These are phyloP conservation scores for Globisporangium okanoganense DNA, from an alignment of 352 stramenopile species.

Conservation along the genomic window DNA sequence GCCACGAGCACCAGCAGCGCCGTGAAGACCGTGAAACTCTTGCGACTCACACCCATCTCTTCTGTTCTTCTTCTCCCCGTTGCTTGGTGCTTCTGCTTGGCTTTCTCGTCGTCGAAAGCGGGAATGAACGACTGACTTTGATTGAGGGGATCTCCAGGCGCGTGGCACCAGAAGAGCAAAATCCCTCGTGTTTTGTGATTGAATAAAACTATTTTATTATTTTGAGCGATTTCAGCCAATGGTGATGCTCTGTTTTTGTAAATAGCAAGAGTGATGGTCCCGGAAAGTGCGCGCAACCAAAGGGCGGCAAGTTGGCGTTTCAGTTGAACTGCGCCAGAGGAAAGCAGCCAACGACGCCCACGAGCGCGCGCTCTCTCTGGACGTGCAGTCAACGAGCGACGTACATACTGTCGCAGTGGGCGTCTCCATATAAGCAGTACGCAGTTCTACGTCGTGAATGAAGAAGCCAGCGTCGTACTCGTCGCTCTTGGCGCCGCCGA, in stretches of 20 bases:
- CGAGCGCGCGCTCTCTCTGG: background rate
- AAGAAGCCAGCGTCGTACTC: slow-evolving; percentile 10
- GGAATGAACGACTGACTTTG: background rate
- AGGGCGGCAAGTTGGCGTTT: slow-evolving; percentile 3
- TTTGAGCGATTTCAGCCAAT: background rate
- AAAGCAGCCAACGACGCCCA: background rate
- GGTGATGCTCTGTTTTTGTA: background rate
- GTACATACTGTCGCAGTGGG: no score
- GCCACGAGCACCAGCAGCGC: slow-evolving; percentile 9
- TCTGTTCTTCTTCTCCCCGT: background rate
- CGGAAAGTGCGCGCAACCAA: slow-evolving; percentile 1
- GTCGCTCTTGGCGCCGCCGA: slow-evolving; percentile 12
- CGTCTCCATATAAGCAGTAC: background rate
- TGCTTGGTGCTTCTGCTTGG: background rate
- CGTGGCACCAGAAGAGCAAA: background rate
- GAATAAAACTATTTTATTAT: background rate
- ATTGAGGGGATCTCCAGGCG: background rate
- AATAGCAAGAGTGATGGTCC: background rate
- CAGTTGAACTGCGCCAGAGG: background rate
- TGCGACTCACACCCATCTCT: slow-evolving; percentile 7
- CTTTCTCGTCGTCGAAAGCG: slow-evolving; percentile 2
- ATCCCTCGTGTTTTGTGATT: background rate
- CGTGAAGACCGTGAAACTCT: slow-evolving; percentile 15
- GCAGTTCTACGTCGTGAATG: slow-evolving; percentile 9
- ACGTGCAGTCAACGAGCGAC: background rate